phyloP scores from a whole-genome alignment of 257 asterid species.

The Nyctanthes arbortristis region DNA sequence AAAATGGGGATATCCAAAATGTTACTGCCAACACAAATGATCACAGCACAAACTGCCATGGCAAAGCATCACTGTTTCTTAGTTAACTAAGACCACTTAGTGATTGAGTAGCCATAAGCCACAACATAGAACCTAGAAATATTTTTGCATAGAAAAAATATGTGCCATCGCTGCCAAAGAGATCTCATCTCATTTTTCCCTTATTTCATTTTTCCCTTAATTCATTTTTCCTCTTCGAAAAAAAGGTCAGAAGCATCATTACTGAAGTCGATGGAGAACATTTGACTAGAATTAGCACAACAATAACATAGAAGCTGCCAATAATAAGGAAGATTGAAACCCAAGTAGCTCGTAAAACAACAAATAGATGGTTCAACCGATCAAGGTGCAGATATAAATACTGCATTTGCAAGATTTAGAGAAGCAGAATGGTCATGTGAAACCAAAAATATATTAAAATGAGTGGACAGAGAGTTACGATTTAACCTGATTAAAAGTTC shows the following conservation, averaged over 20 bases:
- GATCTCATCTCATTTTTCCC: not conserved
- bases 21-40: not conserved
- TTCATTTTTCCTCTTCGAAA: not conserved
- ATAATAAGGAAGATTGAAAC: not conserved
- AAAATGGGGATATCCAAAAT: not conserved
- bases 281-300: not conserved
- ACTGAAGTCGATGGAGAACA: not conserved
- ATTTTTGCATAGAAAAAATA: not conserved
- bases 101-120: not conserved
- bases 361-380: not conserved
- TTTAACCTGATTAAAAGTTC: conserved; percentile 70
- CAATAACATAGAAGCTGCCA: not conserved
- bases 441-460: conserved; percentile 8
- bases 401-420: not conserved
- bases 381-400: conserved; percentile 4
- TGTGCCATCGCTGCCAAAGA: not conserved
- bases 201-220: not conserved
- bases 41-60: not conserved
- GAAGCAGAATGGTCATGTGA: conserved; percentile 10
- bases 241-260: too few relatives aligned
- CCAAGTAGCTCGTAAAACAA: too few relatives aligned
- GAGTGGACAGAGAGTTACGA: not conserved
- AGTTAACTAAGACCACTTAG: not conserved
- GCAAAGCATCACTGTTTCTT: not conserved
- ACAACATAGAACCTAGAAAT: not conserved